Evolutionary conservation across 495 filamentous ascomycete species (phyloP).

Genomic region (Annulohypoxylon maeteangense): DNA sequence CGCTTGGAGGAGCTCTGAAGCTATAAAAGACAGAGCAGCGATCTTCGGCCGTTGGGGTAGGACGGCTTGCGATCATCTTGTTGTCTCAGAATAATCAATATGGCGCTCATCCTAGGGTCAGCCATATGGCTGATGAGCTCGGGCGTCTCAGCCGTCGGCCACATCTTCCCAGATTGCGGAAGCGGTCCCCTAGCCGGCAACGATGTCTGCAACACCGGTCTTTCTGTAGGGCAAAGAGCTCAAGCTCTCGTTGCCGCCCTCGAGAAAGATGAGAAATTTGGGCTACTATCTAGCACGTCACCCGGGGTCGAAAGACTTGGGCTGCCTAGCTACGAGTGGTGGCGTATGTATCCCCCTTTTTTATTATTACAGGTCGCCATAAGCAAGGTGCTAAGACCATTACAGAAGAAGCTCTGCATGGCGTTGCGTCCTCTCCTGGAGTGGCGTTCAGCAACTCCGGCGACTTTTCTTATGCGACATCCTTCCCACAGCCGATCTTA

Average conservation of each 20-base stretch:
- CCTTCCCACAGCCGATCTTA: conserved; percentile 69
- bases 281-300: conserved; percentile 61
- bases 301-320: conserved; percentile 67
- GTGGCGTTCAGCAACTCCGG: conserved; percentile 61
- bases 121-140: conserved; percentile 32
- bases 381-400: not conserved
- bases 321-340: conserved; percentile 65
- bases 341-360: conserved; percentile 39
- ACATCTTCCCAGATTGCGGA: conserved; percentile 41
- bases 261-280: conserved; percentile 59
- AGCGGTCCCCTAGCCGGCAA: conserved; percentile 39
- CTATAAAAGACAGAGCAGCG: conserved; percentile 28
- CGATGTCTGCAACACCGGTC: conserved; percentile 39
- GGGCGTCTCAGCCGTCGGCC: conserved; percentile 32
- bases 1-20: conserved; percentile 15
- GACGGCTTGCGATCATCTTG: not conserved
- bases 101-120: conserved; percentile 26
- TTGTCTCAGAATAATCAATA: not conserved
- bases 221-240: conserved; percentile 34
- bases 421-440: conserved; percentile 61
- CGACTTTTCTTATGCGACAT: conserved; percentile 67
- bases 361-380: conserved; percentile 8
- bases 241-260: conserved; percentile 33
- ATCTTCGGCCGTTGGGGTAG: not conserved
- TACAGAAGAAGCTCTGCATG: conserved; percentile 61